Evolutionary conservation across 2,329 filamentous ascomycete species (phyloP).

Genomic region (Fusarium sp.): DNA sequence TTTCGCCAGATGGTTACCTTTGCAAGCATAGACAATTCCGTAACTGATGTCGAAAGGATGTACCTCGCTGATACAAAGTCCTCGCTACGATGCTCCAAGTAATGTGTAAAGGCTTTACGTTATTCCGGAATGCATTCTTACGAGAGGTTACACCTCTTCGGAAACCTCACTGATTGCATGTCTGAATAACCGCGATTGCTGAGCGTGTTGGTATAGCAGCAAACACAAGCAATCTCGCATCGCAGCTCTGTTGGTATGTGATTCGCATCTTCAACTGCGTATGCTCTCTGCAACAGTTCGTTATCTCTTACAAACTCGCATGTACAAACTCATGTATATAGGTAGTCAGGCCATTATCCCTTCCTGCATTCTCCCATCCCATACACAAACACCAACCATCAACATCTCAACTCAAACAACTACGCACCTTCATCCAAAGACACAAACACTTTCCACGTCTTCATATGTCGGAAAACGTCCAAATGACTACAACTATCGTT

Average conservation of each 20-base stretch:
- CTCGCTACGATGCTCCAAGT: not conserved
- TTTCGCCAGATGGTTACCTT: not conserved
- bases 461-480: not conserved
- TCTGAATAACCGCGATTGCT: accelerated
- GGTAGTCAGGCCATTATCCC: not conserved
- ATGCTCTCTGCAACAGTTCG: not conserved
- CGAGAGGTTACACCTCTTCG: not conserved
- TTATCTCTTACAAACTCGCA: not conserved
- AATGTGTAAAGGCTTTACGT: not conserved
- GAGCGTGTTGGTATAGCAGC: not conserved
- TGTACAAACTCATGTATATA: not conserved
- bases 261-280: not conserved
- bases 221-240: not conserved
- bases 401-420: not conserved
- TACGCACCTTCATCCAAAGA: not conserved
- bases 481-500: not conserved
- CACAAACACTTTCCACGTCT: not conserved
- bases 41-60: not conserved
- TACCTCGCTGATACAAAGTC: not conserved
- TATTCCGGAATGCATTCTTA: not conserved
- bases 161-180: no score
- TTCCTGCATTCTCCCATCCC: not conserved
- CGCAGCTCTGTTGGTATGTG: not conserved
- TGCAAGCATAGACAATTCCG: not conserved
- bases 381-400: not conserved